These are phyloP conservation scores for Asterophora lycoperdoides DNA, from an alignment of 768 basidiomycete species.

Conservation along the genomic window DNA sequence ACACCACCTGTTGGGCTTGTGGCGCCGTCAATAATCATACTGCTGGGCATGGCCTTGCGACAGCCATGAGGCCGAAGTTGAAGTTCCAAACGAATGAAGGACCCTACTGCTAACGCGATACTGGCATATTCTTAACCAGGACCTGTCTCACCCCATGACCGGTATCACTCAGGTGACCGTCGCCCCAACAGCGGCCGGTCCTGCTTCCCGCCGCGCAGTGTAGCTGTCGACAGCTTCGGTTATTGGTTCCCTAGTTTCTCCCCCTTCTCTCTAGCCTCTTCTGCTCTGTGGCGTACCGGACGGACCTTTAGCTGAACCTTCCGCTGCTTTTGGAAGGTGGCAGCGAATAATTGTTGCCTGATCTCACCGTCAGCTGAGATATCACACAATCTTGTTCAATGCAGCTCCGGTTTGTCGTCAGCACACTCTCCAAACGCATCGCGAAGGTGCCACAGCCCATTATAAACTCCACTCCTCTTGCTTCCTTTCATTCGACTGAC, in stretches of 20 bases:
- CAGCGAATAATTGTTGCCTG: neutral
- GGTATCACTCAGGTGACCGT: neutral
- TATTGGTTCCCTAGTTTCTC: neutral
- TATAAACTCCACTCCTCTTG: too few species aligned
- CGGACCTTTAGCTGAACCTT: slow-evolving; percentile 5
- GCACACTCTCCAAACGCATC: too few species aligned
- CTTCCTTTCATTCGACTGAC: too few species aligned
- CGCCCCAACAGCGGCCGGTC: neutral
- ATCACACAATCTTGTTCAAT: too few species aligned
- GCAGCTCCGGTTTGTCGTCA: too few species aligned
- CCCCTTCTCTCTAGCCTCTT: neutral
- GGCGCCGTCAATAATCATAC: neutral
- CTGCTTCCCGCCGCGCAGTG: neutral
- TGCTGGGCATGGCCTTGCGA: neutral
- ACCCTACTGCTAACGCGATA: too few species aligned
- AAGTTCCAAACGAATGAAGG: neutral
- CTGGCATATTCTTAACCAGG: neutral
- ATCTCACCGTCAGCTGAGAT: slow-evolving; percentile 3
- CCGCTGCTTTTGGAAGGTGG: neutral
- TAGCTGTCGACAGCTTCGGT: neutral
- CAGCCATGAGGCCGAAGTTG: neutral
- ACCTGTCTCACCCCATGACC: neutral
- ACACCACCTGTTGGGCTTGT: neutral
- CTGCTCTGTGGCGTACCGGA: neutral
- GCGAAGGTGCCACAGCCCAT: too few species aligned